Percentiles rank a stretch among this genome's conserved stretches.
phyloP scores from a whole-genome alignment of 768 basidiomycete species.

The Suillus ampliporus region DNA sequence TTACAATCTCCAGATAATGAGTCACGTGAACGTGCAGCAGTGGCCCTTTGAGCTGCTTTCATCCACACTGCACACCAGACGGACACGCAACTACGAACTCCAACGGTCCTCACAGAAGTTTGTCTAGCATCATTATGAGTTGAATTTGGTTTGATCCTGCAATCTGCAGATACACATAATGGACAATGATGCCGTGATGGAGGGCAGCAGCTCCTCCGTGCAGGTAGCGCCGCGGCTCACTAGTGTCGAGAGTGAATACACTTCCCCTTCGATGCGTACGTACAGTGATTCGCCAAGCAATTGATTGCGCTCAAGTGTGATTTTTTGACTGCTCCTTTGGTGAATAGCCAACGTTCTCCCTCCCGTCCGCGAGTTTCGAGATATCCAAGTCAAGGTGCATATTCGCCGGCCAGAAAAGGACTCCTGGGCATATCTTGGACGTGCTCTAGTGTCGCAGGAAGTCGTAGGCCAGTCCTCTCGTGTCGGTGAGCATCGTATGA shows the following conservation, averaged over 20 bases:
- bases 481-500: constrained; percentile 61
- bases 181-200: constrained; percentile 39
- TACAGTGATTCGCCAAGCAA: constrained; percentile 1
- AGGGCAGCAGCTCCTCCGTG: constrained; percentile 25
- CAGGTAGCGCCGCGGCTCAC: constrained; percentile 17
- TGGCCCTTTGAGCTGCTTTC: background rate
- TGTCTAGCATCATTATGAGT: background rate
- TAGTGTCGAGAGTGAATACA: constrained; percentile 4
- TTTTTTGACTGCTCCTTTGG: constrained; percentile 6
- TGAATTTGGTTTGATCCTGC: background rate
- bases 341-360: constrained; percentile 9
- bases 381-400: constrained; percentile 85
- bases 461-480: constrained; percentile 76
- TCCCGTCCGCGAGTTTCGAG: constrained; percentile 64
- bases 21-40: background rate
- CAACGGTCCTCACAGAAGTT: background rate
- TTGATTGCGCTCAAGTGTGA: constrained; percentile 1
- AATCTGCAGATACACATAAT: constrained; percentile 37
- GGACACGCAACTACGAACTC: background rate
- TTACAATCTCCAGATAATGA: background rate
- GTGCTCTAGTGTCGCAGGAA: constrained; percentile 79
- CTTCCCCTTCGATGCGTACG: constrained; percentile 10
- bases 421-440: constrained; percentile 81
- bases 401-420: constrained; percentile 80
- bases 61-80: constrained; percentile 5